phyloP scores from a whole-genome alignment of 768 basidiomycete species.

The Brasilioporus rufonigricans region DNA sequence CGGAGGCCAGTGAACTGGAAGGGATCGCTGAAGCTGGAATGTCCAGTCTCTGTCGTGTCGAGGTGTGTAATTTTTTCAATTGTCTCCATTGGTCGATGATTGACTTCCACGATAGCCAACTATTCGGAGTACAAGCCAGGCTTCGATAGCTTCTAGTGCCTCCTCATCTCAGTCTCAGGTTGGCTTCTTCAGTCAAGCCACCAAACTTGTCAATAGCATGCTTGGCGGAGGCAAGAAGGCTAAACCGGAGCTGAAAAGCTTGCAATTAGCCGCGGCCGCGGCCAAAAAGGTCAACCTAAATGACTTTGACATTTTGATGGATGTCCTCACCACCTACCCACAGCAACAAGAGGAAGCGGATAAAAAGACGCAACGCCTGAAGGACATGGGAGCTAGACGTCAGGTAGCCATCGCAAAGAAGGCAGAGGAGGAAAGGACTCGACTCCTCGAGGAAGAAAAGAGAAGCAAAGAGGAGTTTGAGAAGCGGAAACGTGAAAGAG shows the following conservation, averaged over 20 bases:
- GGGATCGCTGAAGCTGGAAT: conserved; percentile 40
- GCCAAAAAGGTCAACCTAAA: conserved; percentile 77
- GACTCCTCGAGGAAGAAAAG: conserved; percentile 62
- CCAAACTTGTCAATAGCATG: conserved; percentile 64
- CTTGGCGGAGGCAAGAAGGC: conserved; percentile 68
- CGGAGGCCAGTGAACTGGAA: conserved; percentile 36
- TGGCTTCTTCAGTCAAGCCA: conserved; percentile 71
- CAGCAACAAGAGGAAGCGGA: conserved; percentile 91
- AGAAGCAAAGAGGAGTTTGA: conserved; percentile 74
- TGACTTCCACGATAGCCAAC: conserved; percentile 13
- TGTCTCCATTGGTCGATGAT: conserved; percentile 2
- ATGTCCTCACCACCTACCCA: conserved; percentile 5
- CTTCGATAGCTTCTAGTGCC: conserved; percentile 48
- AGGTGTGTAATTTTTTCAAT: conserved; percentile 35
- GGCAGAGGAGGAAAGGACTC: conserved; percentile 71
- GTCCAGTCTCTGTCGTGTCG: conserved; percentile 37
- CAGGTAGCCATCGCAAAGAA: conserved; percentile 69
- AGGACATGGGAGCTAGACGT: conserved; percentile 82
- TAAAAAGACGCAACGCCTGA: conserved; percentile 69
- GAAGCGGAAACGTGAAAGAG: conserved; percentile 77
- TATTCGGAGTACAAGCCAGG: conserved; percentile 51
- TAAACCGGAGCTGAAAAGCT: conserved; percentile 75
- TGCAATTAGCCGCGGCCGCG: conserved; percentile 77
- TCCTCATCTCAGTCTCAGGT: conserved; percentile 41
- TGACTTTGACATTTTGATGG: not conserved